These are phyloP conservation scores for Kappamyces sp. DNA, from an alignment of 192 early-diverging fungal species.

Conservation along the genomic window DNA sequence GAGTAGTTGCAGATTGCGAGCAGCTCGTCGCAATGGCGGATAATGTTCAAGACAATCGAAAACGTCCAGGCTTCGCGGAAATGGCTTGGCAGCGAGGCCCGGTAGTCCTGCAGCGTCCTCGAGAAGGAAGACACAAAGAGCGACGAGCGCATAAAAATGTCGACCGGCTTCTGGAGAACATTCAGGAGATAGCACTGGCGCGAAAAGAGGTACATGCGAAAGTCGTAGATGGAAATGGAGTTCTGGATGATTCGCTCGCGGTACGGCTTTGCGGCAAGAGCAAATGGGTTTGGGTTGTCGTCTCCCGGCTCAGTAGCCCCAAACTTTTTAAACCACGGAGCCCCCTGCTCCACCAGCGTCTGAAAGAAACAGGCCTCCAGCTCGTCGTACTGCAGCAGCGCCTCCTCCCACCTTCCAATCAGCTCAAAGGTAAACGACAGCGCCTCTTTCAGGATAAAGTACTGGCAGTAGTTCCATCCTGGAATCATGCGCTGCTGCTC, in stretches of 20 bases:
- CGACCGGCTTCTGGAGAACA: constrained; percentile 54
- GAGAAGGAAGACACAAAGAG: constrained; percentile 69
- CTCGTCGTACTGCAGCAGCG: constrained; percentile 93
- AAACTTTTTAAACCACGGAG: constrained; percentile 91
- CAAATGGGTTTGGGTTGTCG: constrained; percentile 77
- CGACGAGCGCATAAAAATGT: constrained; percentile 65
- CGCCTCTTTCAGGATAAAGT: constrained; percentile 93
- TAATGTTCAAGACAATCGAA: constrained; percentile 67
- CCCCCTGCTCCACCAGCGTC: constrained; percentile 71
- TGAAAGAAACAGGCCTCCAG: constrained; percentile 93
- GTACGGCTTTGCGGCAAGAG: constrained; percentile 73
- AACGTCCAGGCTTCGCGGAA: constrained; percentile 81
- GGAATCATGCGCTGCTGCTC: constrained; percentile 91
- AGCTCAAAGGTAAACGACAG: constrained; percentile 80
- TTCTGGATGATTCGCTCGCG: constrained; percentile 85
- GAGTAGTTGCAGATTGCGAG: constrained; percentile 39
- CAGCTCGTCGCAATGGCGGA: constrained; percentile 73
- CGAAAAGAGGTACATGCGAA: constrained; percentile 91
- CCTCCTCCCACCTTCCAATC: constrained; percentile 69
- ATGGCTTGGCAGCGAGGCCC: constrained; percentile 42
- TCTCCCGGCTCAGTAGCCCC: constrained; percentile 81
- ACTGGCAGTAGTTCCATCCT: constrained; percentile 98
- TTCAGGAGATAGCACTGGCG: constrained; percentile 79
- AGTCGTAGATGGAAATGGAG: constrained; percentile 90
- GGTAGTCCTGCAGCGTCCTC: constrained; percentile 63